Conservation (phyloP, 805 yeast species). For the Schwanniomyces vanrijiae region DNA sequence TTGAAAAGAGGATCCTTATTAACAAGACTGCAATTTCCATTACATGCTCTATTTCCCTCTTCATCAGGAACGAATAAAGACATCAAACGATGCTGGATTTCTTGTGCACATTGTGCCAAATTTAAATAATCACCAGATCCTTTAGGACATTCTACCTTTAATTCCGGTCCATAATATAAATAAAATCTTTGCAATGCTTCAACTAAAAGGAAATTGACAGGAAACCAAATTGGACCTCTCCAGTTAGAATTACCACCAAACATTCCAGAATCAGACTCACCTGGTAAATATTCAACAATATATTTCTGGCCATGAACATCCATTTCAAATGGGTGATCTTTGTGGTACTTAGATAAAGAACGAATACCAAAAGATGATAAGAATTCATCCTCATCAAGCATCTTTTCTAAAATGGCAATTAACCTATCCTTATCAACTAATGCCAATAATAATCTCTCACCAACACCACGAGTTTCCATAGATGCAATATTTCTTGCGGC, state of each 20-base stretch:
- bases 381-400: constrained; percentile 87
- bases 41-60: constrained; percentile 69
- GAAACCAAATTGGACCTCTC: constrained; percentile 98
- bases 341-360: constrained; percentile 83
- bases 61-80: constrained; percentile 71
- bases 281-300: constrained; percentile 74
- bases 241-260: constrained; percentile 97
- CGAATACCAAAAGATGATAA: constrained; percentile 83
- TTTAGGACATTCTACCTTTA: constrained; percentile 85
- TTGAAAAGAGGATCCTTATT: constrained; percentile 68
- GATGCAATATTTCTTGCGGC: constrained; percentile 85
- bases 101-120: constrained; percentile 88
- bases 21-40: constrained; percentile 59
- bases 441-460: constrained; percentile 76
- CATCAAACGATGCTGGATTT: constrained; percentile 81
- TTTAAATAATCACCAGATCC: constrained; percentile 76
- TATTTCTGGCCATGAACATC: constrained; percentile 74
- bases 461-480: constrained; percentile 76
- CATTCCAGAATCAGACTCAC: constrained; percentile 89
- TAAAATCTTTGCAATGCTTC: constrained; percentile 87
- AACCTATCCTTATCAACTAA: constrained; percentile 80
- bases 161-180: constrained; percentile 81
- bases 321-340: constrained; percentile 81
- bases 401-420: constrained; percentile 67
- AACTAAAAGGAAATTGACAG: constrained; percentile 80